Evolutionary conservation across 164 flowering plant species (phyloP), one percentile per base, ranked within the genome.

Genomic region (Magnolia sinica): DNA sequence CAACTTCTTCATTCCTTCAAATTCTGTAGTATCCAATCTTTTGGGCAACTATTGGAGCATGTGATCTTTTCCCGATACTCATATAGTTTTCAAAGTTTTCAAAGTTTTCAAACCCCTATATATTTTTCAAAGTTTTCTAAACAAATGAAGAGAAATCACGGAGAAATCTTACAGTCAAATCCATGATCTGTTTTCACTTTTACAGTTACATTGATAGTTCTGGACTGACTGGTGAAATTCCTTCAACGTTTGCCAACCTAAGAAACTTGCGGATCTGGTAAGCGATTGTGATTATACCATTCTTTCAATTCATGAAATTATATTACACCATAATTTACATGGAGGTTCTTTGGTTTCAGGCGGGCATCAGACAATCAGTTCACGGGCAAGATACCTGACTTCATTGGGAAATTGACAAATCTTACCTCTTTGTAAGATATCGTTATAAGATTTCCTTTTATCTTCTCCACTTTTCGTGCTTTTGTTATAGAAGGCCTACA

Each of bases 161-260:
- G 22, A 63, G 22, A 63, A 8, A n/a, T 63, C 22, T 63, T 63
- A 7, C 20, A 7, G 65, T 66, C 23, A 27, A 11, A 8, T 66
- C 11, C 4, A 22, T 66, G 23, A 66, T 59, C 49, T 18, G 31
- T 18, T n/a, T 73, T 61, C 18, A 63, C 65, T 68, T 68, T 37
- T 6, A 51, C 79, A 85, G 87, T 63, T 86, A 81, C 75, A 64
- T 84, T 23, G 77, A 82, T 67, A 84, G 87, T 61, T 31, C 81
- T 78, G 88, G 87, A 63, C 78, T 82, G 7, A 79, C 84, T 76
- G 88, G 88, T 2, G 77, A 72, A 23, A 80, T 86, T 52, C 88
- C 87, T 49, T 70, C 82, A 64, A 79, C 85, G 72, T 86, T 82
- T 55, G 68, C 82, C 6, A 72, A 71, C 20, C 76, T 86, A 27